These are phyloP conservation scores for Linderina pennispora DNA, from an alignment of 192 early-diverging fungal species.

Conservation along the genomic window DNA sequence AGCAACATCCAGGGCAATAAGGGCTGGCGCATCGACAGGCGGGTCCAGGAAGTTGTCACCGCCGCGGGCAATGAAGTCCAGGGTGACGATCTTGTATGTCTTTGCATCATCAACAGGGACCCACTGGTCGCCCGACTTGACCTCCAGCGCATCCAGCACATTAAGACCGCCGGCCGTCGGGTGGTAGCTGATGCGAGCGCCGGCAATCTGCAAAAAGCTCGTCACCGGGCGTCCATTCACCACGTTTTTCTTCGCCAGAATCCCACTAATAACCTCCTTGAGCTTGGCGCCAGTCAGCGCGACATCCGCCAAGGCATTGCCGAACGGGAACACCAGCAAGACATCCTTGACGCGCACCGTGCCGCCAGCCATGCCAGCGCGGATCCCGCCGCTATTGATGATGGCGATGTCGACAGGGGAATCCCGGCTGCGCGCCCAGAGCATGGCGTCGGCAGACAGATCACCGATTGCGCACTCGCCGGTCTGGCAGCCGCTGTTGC, in stretches of 20 bases:
- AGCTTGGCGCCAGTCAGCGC: conserved; percentile 51
- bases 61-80: conserved; percentile 54
- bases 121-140: conserved; percentile 18
- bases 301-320: conserved; percentile 46
- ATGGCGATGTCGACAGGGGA: conserved; percentile 44
- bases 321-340: conserved; percentile 58
- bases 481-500: conserved; percentile 39
- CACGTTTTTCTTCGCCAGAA: conserved; percentile 24
- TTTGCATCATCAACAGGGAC: conserved; percentile 30
- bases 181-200: conserved; percentile 38
- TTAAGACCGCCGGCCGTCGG: conserved; percentile 1
- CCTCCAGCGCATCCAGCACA: conserved; percentile 10
- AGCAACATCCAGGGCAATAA: conserved; percentile 11
- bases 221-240: conserved; percentile 35
- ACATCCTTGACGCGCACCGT: conserved; percentile 51
- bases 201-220: conserved; percentile 52
- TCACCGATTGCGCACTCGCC: conserved; percentile 61
- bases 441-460: conserved; percentile 58
- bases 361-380: conserved; percentile 49
- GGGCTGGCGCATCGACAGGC: conserved; percentile 6
- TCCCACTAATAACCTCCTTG: conserved; percentile 47
- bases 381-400: conserved; percentile 61
- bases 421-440: conserved; percentile 23
- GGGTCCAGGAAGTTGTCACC: conserved; percentile 53
- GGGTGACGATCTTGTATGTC: conserved; percentile 46